Evolutionary conservation across 352 stramenopile species (phyloP), one percentile per base, ranked within the genome.

Genomic region (Globisporangium acanthophoron): DNA sequence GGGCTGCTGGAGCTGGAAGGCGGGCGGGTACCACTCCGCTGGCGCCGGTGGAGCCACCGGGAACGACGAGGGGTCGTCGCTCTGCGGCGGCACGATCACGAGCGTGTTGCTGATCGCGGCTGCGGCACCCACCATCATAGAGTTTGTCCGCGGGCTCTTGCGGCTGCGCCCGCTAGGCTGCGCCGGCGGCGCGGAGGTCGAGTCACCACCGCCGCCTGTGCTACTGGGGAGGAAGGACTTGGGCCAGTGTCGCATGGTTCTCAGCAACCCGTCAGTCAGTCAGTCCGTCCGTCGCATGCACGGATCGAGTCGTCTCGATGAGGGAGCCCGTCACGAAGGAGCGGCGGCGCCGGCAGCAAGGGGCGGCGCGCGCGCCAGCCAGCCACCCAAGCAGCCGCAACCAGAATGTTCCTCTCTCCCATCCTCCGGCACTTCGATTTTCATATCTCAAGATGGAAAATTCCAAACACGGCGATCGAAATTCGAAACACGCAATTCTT

Each of bases 91-190:
- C 11, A 51, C 45, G 9, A 20, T 12, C 3, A 51, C 45, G 16
- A 20, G 11, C 9, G 18, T 48, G n/a, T 24, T 48, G 43, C 43
- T 48, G 43, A 48, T 48, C 43, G 43, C 18, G 20, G 43, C 43
- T n/a, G 43, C 16, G 43, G 43, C 18, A 18, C 40, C 11, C 9
- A 12, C 15, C 13, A 50, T 33, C 7, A 53, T 59, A 18, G 58
- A 52, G 20, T 52, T 54, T 43, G 58, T 52, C 20, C 27, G 21
- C 27, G 58, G 58, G 33, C 58, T 59, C 45, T 64, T 64, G 33
- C 31, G 21, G 21, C 43, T 45, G 9, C 37, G 37, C 4, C 37
- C 37, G 13, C 37, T 18, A 0, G 13, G 12, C 8, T 13, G 33
- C 33, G 33, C 8, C 12, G 37, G 37, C 3, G 12, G 11, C 13